phyloP scores from a whole-genome alignment of 1,284 basidiomycete species.

The Ceraceosorus guamensis region DNA sequence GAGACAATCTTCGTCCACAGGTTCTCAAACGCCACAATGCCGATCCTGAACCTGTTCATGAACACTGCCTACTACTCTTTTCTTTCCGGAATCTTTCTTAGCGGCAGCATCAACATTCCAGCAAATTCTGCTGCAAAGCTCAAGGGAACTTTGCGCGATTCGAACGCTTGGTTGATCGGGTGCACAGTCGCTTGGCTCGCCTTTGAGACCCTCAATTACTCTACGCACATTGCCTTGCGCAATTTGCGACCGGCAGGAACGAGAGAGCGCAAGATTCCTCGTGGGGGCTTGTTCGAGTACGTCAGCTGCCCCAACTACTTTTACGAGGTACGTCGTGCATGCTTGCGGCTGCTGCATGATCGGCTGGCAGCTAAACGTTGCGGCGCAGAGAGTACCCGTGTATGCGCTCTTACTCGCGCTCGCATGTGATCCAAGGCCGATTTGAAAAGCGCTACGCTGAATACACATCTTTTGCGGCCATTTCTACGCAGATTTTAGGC shows the following conservation, averaged over 20 bases:
- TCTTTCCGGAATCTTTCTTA: constrained; percentile 58
- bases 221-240: constrained; percentile 73
- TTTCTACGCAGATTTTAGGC: constrained; percentile 51
- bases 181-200: constrained; percentile 67
- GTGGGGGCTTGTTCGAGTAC: constrained; percentile 68
- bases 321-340: constrained; percentile 59
- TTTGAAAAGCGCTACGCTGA: too few relatives aligned
- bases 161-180: constrained; percentile 62
- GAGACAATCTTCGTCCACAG: constrained; percentile 78
- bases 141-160: constrained; percentile 62
- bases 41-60: constrained; percentile 74
- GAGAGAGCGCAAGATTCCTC: constrained; percentile 72
- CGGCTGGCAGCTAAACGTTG: too few relatives aligned
- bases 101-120: constrained; percentile 22
- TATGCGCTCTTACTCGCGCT: too few relatives aligned
- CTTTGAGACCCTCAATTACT: constrained; percentile 77
- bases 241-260: constrained; percentile 74
- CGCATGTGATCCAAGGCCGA: too few relatives aligned
- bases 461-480: too few relatives aligned
- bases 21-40: constrained; percentile 93
- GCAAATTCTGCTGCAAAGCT: constrained; percentile 65
- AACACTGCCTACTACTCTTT: constrained; percentile 60
- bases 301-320: constrained; percentile 92
- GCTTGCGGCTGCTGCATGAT: too few relatives aligned
- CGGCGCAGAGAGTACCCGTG: too few relatives aligned